Evolutionary conservation across 352 stramenopile genomes (phyloP), one percentile per base, ranked within the genome.

Genomic region (Peronosclerospora sorghi): DNA sequence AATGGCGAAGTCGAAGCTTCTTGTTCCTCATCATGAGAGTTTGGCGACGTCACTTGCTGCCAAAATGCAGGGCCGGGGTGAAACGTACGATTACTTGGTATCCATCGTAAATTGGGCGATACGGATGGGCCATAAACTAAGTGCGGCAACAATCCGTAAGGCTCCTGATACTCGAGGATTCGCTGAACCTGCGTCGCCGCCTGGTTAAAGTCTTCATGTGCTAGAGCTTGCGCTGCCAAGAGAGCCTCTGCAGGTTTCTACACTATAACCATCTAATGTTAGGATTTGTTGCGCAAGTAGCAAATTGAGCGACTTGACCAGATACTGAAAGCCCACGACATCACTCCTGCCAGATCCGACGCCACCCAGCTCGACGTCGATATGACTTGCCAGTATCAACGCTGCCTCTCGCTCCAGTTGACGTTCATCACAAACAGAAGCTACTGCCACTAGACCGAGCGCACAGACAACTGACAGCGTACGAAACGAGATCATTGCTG

Each of bases 61-160:
- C 76, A 89, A 41, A 88, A 84, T 18, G 74, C 74, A 14, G 80
- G 80, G 0, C 77, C 80, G n/a, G 80, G 80, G 29, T 83, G 73
- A 52, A 81, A 92, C 5, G 80, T 92, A 27, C 61, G 52, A 54
- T 86, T 72, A 32, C 58, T 81, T 1, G 51, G 45, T 17, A 92
- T 61, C 80, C 80, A 92, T 15, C 38, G 35, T 14, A 48, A 38
- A 8, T 51, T 14, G 2, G 45, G 54, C 14, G 76, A 51, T n/a
- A 92, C 75, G 0, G 74, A 83, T 3, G 75, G 71, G 0, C 80
- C 77, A 47, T 90, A 92, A 20, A 92, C 68, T 14, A 92, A 45
- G 13, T 86, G 65, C 4, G 80, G 77, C 12, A 92, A 41, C 30
- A 68, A 41, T 4, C 80, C 77, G 48, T 82, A 56, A 9, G 52